Conservation (phyloP, 768 basidiomycete genomes). For the Amanita thiersii region DNA sequence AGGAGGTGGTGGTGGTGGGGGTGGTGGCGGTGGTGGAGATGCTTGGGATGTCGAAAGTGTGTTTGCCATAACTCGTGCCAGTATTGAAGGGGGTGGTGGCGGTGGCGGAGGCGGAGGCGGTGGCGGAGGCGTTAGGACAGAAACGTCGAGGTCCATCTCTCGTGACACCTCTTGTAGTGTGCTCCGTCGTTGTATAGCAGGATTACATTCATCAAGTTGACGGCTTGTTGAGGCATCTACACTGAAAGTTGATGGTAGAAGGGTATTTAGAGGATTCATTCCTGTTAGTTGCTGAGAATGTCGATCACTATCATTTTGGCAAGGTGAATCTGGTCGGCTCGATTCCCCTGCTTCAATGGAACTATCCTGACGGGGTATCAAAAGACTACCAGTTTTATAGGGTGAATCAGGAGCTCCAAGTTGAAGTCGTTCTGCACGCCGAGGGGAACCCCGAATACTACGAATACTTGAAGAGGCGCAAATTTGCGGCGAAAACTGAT, state of each 20-base stretch:
- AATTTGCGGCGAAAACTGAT: constrained; percentile 54
- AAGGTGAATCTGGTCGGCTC: constrained; percentile 34
- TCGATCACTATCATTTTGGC: constrained; percentile 44
- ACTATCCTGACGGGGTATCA: constrained; percentile 37
- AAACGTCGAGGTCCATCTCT: no score
- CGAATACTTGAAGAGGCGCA: constrained; percentile 56
- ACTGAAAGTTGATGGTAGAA: constrained; percentile 56
- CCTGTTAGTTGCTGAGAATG: constrained; percentile 39
- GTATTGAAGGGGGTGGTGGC: constrained; percentile 23
- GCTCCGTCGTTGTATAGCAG: no score
- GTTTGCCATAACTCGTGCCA: constrained; percentile 13
- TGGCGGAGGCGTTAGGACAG: constrained; percentile 21
- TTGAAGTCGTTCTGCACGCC: constrained; percentile 41
- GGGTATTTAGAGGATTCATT: constrained; percentile 45
- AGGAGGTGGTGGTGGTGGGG: constrained; percentile 24
- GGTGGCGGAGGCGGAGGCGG: constrained; percentile 29
- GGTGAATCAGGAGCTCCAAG: constrained; percentile 27
- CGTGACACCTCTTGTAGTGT: no score
- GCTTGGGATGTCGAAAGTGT: no score
- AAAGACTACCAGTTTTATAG: constrained; percentile 32
- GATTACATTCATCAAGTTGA: no score
- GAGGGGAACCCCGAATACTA: constrained; percentile 63
- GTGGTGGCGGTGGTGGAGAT: constrained; percentile 14
- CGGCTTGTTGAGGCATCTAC: no score
- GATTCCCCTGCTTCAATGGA: constrained; percentile 30